These are phyloP conservation scores for Gossypium schwendimanii DNA, from an alignment of 441 rosid genomes.

Conservation along the genomic window DNA sequence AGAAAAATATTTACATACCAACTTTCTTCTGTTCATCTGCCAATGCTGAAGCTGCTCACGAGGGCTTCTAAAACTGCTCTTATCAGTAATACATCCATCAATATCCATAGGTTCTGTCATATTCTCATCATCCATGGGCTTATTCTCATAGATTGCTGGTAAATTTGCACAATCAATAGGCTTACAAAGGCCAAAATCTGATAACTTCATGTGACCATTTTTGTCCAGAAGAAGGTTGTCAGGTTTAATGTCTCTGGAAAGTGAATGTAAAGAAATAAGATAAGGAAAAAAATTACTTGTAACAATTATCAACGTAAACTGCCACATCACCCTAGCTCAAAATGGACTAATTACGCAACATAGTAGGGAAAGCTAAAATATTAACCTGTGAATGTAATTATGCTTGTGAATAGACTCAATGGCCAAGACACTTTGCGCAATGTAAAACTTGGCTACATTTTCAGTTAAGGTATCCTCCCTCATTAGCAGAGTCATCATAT, in stretches of 20 bases:
- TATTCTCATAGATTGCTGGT: constrained; percentile 72
- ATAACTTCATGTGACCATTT: constrained; percentile 95
- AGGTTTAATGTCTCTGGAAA: constrained; percentile 86
- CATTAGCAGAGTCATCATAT: constrained; percentile 91
- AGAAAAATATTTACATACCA: constrained; percentile 56
- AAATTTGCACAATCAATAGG: constrained; percentile 83
- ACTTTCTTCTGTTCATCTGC: constrained; percentile 94
- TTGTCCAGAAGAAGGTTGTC: constrained; percentile 91
- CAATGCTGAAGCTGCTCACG: constrained; percentile 95
- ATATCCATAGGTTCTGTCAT: constrained; percentile 74
- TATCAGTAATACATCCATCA: constrained; percentile 65
- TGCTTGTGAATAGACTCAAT: constrained; percentile 90
- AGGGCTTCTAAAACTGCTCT: constrained; percentile 79
- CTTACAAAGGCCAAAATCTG: constrained; percentile 97
- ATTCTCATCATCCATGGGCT: constrained; percentile 54
- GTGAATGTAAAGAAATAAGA: constrained; percentile 23
- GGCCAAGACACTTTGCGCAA: constrained; percentile 91
- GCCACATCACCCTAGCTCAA: constrained; percentile 7
- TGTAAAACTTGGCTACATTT: constrained; percentile 80
- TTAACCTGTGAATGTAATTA: constrained; percentile 88
- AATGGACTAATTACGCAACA: constrained; percentile 8
- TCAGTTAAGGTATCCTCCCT: constrained; percentile 89
- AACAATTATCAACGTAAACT: constrained; percentile 2
- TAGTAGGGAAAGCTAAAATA: constrained; percentile 16
- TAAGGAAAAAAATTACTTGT: not conserved